These are phyloP conservation scores for Coniochaeta sp. DNA, from an alignment of 2,329 filamentous ascomycete genomes.

Conservation along the genomic window DNA sequence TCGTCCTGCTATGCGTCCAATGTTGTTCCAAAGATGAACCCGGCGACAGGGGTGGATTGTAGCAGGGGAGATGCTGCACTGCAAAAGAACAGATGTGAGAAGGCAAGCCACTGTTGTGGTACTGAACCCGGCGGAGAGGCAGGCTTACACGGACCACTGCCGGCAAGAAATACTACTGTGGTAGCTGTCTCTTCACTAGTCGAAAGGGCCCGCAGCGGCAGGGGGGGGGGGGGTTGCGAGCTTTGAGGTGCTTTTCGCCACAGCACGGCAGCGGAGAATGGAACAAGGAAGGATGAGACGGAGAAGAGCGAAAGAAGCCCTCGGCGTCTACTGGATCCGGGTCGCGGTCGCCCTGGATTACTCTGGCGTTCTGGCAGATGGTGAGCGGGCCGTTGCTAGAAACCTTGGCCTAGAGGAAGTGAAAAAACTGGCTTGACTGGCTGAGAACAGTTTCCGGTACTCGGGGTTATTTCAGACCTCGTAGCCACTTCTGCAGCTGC, in stretches of 20 bases:
- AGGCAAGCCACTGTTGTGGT: slow-evolving; percentile 1
- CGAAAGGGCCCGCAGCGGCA: background rate
- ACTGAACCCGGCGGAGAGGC: background rate
- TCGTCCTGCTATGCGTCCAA: background rate
- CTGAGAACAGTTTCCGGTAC: background rate
- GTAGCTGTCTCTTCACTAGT: background rate
- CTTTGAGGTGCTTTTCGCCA: background rate
- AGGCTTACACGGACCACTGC: background rate
- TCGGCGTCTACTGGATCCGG: background rate
- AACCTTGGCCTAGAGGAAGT: background rate
- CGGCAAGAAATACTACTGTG: background rate
- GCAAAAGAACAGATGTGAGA: background rate
- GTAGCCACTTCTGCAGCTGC: slow-evolving; percentile 2
- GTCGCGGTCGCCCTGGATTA: background rate
- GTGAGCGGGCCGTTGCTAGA: slow-evolving; percentile 3
- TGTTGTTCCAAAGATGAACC: background rate
- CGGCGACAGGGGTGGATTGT: background rate
- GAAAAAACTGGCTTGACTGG: background rate
- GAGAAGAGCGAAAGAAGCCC: background rate
- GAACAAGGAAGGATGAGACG: background rate
- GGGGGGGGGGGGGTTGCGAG: background rate
- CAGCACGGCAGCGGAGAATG: background rate
- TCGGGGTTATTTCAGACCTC: background rate
- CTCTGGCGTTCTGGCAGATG: background rate
- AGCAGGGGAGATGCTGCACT: background rate